phyloP scores from a whole-genome alignment of 164 flowering plant genomes.

The Annona squamosa region DNA sequence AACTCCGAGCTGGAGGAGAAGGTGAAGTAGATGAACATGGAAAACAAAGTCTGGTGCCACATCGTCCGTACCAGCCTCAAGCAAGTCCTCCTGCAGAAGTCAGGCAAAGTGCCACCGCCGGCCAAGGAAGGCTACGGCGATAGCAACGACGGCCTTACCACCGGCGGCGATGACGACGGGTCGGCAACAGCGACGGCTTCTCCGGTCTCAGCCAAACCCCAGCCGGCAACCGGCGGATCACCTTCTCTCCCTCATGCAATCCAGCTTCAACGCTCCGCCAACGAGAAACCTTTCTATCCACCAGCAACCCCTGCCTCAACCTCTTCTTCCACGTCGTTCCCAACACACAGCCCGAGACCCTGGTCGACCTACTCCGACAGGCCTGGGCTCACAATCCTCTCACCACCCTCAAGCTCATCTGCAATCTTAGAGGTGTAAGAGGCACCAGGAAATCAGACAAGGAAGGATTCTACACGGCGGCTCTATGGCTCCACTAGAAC shows the following conservation, averaged over 20 bases:
- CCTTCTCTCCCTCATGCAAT: conserved; percentile 3
- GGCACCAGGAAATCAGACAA: conserved; percentile 47
- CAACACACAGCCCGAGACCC: conserved; percentile 24
- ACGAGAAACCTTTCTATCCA: conserved; percentile 16
- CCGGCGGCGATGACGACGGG: too few species aligned
- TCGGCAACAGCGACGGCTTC: too few species aligned
- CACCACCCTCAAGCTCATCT: conserved; percentile 45
- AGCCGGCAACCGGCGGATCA: background rate
- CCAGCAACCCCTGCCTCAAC: conserved; percentile 52
- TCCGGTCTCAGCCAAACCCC: too few species aligned
- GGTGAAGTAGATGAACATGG: too few species aligned
- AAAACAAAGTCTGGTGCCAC: too few species aligned
- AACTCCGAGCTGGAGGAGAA: too few species aligned
- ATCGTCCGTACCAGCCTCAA: too few species aligned
- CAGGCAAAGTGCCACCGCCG: too few species aligned
- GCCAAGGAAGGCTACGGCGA: too few species aligned
- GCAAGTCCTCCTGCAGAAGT: too few species aligned
- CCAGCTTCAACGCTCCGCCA: conserved; percentile 1
- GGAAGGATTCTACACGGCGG: conserved; percentile 33
- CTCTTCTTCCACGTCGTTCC: conserved; percentile 66
- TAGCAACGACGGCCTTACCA: too few species aligned
- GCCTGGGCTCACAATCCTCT: conserved; percentile 41
- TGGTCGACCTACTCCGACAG: conserved; percentile 15
- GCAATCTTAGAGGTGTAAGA: conserved; percentile 49
- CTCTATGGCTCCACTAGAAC: conserved; percentile 35